Evolutionary conservation across 257 asterid genomes (phyloP), one percentile per base, ranked within the genome.

Genomic region (Fraxinus cuspidata): DNA sequence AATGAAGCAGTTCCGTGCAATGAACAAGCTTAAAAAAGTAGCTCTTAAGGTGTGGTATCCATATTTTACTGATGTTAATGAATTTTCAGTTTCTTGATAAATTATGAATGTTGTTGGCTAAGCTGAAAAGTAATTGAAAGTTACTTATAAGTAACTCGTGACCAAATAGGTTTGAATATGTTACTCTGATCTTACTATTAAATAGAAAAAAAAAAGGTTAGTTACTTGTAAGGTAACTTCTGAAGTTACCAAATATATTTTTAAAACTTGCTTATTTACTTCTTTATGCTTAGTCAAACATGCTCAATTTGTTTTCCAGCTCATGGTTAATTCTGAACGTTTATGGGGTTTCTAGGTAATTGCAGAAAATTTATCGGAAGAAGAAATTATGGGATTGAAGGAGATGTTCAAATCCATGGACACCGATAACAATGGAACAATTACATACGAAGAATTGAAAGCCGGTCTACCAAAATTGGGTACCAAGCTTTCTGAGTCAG

Each of bases 391-490:
- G 72, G 99, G 99, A 75, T 89, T 94, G 90, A 94, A 91, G 89
- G 99, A 92, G 84, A 91, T 92, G 96, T 94, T 94, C 87, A 94
- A 90, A 83, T 89, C 97, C 72, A 91, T 94, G 90, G 99, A 94
- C 87, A 88, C 97, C 9, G 99, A 94, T 82, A 88, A 91, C 82
- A 94, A 87, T 83, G 97, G 97, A 74, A 93, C 97, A 74, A 91
- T 94, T 73, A 94, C 99, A 3, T 92, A 71, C 75, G 99, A 94
- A 86, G 99, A 94, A 75, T 85, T 94, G 70, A 92, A 94, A 86
- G 96, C 96, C 35, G 99, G 99, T 73, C 85, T 94, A 72, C 94
- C 92, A 16, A 94, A 92, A 86, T 81, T 92, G 71, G 99, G 97
- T n/a, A 92, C 96, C n/a, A 94, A 88, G 88, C 90, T 94, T 66